Base-by-base conservation (phyloP, 2,329 filamentous ascomycete species). In the Trichoderma oligosporum region DNA sequence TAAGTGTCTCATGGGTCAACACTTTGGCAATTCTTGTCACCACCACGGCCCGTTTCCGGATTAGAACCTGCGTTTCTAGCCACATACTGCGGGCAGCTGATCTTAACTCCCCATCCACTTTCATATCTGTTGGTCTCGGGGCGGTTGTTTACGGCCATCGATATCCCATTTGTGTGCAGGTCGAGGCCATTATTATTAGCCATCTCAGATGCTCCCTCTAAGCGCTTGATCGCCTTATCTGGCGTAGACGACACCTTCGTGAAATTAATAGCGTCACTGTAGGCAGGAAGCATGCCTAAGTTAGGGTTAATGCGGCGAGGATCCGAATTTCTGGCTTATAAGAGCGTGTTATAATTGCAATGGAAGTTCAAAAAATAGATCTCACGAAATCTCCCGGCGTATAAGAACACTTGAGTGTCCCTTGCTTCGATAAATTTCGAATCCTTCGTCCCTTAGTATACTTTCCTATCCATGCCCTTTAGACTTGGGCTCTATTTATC, bases 31-130 rank as follows among this genome's bases (percentile, higher is more conserved):
- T 20, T 36, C 24, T 54, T 22, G 39, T 54, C 51, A 45, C 51
- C 41, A 45, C 3, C n/a, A 33, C 51, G 51, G 53, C 42, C 53
- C 53, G 44, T 56, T 56, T 56, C 33, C 53, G 25, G 39, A 38
- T 25, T 45, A 45, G 51, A 29, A 38, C 38, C 41, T 54, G 24
- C 20, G 41, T 25, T 18, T 35, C 31, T 16, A 16, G 51, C 33
- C 51, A 54, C 24, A 9, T 29, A 41, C 9, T 25, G 29, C 22
- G 41, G 51, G 24, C 27, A 27, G 27, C 33, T 45, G 11, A 54
- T 16, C 12, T 51, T 41, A 36, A 44, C 22, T 36, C 18, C 24
- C 18, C 42, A 41, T 12, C 42, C 35, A 35, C 16, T 18, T 41
- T 24, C 18, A 25, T 20, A 27, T 18, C 33, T 20, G 25, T 56